phyloP scores from a whole-genome alignment of 2,329 filamentous ascomycete species.

The Aphanocladium album region DNA sequence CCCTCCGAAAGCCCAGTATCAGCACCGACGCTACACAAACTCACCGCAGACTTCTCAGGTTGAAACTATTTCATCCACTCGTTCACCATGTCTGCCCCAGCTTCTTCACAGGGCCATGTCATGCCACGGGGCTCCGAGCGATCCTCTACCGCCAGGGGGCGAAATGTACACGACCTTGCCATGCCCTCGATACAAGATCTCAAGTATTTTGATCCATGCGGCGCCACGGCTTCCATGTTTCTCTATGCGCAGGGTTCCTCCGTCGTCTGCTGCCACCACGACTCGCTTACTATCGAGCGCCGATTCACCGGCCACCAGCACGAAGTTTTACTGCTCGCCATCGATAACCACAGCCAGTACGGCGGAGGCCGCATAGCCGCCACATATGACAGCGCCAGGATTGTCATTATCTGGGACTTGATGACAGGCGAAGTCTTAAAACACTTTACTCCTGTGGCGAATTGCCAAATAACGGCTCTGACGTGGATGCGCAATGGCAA shows the following conservation, averaged over 20 bases:
- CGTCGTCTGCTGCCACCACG: slow-evolving; percentile 85
- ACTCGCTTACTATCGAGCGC: slow-evolving; percentile 83
- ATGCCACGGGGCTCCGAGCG: slow-evolving; percentile 53
- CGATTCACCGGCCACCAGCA: slow-evolving; percentile 80
- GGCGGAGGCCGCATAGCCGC: slow-evolving; percentile 82
- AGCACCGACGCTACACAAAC: slow-evolving; percentile 12
- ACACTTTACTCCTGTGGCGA: slow-evolving; percentile 79
- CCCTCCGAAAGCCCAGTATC: slow-evolving; percentile 12
- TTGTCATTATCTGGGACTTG: slow-evolving; percentile 94
- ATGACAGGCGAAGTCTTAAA: slow-evolving; percentile 86
- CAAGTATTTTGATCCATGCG: slow-evolving; percentile 75
- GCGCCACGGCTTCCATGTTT: slow-evolving; percentile 85
- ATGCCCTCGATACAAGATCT: slow-evolving; percentile 46
- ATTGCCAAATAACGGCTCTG: slow-evolving; percentile 69
- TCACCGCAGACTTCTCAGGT: neutral
- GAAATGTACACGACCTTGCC: slow-evolving; percentile 35
- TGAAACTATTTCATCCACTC: slow-evolving; percentile 26
- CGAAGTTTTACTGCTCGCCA: slow-evolving; percentile 75
- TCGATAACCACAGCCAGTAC: slow-evolving; percentile 85
- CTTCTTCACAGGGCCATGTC: slow-evolving; percentile 54
- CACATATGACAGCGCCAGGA: slow-evolving; percentile 87
- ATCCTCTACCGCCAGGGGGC: slow-evolving; percentile 44
- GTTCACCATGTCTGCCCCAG: slow-evolving; percentile 53
- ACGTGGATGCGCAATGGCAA: slow-evolving; percentile 97
- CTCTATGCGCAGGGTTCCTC: slow-evolving; percentile 79